A percentile compares a stretch with the other conserved stretches of the same genome.
These are phyloP conservation scores for Saksenaea oblongispora DNA, from an alignment of 371 early-diverging fungal genomes.

Conservation along the genomic window DNA sequence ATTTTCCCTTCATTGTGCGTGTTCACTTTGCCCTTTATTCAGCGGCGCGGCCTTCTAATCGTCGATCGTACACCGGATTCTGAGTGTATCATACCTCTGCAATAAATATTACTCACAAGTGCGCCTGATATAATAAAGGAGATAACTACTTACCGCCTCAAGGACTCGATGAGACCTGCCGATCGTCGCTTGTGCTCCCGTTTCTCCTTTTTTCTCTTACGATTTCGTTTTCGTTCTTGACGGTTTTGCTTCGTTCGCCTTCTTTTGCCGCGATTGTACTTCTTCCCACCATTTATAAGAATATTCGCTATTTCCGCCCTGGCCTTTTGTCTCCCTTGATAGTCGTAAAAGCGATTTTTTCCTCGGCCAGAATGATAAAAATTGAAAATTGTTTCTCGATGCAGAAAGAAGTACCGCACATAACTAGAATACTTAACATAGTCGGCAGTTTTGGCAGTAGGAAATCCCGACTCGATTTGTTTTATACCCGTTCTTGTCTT, in stretches of 20 bases:
- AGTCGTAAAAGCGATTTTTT: conserved; percentile 5
- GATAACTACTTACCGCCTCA: background rate
- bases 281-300: conserved; percentile 10
- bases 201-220: background rate
- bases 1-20: background rate
- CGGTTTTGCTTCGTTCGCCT: background rate
- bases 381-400: background rate
- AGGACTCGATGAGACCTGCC: background rate
- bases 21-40: background rate
- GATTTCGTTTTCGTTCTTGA: background rate
- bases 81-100: background rate
- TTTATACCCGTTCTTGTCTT: background rate
- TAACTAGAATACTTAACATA: background rate
- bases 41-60: background rate
- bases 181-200: background rate
- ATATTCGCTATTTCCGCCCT: conserved; percentile 11
- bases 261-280: background rate
- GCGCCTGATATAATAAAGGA: background rate
- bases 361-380: background rate
- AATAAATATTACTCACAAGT: background rate
- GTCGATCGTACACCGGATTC: background rate
- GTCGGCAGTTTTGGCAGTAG: background rate
- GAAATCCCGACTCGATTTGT: background rate
- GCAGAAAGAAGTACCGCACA: background rate
- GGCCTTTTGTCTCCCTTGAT: conserved; percentile 12